Percentiles rank a stretch among this genome's conserved stretches.
phyloP scores from a whole-genome alignment of 768 basidiomycete genomes.

The Rhodotorula diobovata region DNA sequence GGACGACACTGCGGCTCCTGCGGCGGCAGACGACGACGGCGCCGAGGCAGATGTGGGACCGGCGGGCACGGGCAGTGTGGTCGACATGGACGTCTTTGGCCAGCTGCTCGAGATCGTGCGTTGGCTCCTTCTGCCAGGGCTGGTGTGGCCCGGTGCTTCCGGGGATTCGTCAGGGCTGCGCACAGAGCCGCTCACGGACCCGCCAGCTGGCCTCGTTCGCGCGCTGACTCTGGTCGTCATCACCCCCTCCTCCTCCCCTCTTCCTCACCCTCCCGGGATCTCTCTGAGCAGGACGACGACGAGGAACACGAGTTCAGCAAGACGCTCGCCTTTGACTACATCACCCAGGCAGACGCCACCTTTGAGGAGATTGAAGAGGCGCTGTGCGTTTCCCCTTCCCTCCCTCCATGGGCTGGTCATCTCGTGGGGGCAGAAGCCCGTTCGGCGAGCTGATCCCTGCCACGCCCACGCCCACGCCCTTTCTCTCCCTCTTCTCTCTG shows the following conservation, averaged over 20 bases:
- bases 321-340: constrained; percentile 74
- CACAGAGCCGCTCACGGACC: too few relatives aligned
- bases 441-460: neutral
- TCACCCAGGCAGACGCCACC: constrained; percentile 69
- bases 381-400: constrained; percentile 58
- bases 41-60: constrained; percentile 12
- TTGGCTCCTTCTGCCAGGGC: neutral
- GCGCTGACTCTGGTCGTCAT: constrained; percentile 5
- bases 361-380: constrained; percentile 72
- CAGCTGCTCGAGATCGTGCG: constrained; percentile 81
- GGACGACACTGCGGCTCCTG: too few relatives aligned
- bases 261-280: neutral
- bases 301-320: constrained; percentile 64
- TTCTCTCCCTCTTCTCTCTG: neutral
- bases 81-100: constrained; percentile 73
- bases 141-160: neutral
- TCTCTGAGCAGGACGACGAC: constrained; percentile 60
- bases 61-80: constrained; percentile 45
- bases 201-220: neutral
- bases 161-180: neutral
- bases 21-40: neutral
- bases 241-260: neutral
- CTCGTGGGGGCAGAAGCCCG: neutral
- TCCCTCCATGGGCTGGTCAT: too few relatives aligned
- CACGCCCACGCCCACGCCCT: neutral